phyloP scores from a whole-genome alignment of 306 rosid species.

The Oxytropis ochrocephala region DNA sequence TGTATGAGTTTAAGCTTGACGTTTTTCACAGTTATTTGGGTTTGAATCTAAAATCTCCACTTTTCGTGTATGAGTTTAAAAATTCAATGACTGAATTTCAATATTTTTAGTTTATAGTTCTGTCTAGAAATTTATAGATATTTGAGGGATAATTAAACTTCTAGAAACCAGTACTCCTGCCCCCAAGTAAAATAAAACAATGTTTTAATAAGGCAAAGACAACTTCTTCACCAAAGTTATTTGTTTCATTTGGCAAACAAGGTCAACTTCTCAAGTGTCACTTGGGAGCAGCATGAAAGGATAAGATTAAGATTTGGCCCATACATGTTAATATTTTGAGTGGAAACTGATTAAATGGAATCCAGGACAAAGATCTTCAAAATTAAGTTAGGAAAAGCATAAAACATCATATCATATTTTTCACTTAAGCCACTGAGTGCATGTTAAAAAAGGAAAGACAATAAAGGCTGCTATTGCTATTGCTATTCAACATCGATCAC shows the following conservation, averaged over 20 bases:
- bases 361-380: background rate
- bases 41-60: too few relatives aligned
- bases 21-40: too few relatives aligned
- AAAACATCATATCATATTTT: background rate
- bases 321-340: background rate
- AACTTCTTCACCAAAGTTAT: background rate
- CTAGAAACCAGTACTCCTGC: background rate
- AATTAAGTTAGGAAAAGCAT: slow-evolving; percentile 25
- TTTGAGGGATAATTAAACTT: too few relatives aligned
- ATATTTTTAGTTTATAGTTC: too few relatives aligned
- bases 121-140: too few relatives aligned
- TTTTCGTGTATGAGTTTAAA: too few relatives aligned
- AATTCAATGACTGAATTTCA: too few relatives aligned
- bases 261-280: background rate
- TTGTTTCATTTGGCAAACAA: background rate
- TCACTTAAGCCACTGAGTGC: background rate
- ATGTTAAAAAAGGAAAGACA: background rate
- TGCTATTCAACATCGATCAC: background rate
- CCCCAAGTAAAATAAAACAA: background rate
- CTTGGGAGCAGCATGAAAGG: background rate
- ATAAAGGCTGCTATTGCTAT: background rate
- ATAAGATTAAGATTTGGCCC: background rate
- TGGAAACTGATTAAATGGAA: slow-evolving; percentile 15
- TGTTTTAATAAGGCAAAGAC: background rate
- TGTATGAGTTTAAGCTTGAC: too few relatives aligned